These are phyloP conservation scores for Condylostoma magnum DNA, from an alignment of 169 alveolate species.

Conservation along the genomic window DNA sequence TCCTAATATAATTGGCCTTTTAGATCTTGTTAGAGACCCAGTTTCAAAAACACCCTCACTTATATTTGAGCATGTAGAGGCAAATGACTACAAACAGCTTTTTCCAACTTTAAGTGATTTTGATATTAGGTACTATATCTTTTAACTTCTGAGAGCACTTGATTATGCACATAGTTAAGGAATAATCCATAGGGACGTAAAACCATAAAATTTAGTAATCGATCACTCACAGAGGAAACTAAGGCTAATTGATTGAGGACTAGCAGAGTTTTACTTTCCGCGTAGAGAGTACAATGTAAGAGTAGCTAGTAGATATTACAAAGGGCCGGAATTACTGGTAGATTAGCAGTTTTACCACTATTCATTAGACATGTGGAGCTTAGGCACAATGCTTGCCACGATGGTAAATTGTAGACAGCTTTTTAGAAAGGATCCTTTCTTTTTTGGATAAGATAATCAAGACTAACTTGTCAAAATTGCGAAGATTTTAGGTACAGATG, in stretches of 20 bases:
- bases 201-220: conserved; percentile 96
- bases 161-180: conserved; percentile 98
- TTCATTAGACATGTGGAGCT: conserved; percentile 98
- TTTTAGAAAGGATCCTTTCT: conserved; percentile 90
- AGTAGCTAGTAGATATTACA: conserved; percentile 95
- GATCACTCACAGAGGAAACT: conserved; percentile 90
- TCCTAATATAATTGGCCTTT: conserved; percentile 91
- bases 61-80: conserved; percentile 87
- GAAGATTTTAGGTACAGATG: conserved; percentile 94
- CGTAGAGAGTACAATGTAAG: conserved; percentile 98
- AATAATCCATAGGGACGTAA: conserved; percentile 97
- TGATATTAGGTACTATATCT: conserved; percentile 95
- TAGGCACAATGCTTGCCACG: conserved; percentile 98
- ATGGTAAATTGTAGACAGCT: conserved; percentile 78
- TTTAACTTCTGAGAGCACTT: conserved; percentile 81
- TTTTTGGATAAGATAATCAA: conserved; percentile 95
- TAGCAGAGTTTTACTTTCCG: conserved; percentile 99
- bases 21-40: conserved; percentile 97
- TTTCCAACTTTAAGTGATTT: conserved; percentile 93
- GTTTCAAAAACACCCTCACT: conserved; percentile 94
- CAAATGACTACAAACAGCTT: conserved; percentile 89
- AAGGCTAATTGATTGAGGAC: conserved; percentile 98
- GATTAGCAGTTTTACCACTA: conserved; percentile 95
- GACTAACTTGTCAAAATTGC: conserved; percentile 98
- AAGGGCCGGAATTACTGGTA: conserved; percentile 98